Evolutionary conservation across 1,284 basidiomycete species (phyloP).

Genomic region (Lignosus rhinocerotis): DNA sequence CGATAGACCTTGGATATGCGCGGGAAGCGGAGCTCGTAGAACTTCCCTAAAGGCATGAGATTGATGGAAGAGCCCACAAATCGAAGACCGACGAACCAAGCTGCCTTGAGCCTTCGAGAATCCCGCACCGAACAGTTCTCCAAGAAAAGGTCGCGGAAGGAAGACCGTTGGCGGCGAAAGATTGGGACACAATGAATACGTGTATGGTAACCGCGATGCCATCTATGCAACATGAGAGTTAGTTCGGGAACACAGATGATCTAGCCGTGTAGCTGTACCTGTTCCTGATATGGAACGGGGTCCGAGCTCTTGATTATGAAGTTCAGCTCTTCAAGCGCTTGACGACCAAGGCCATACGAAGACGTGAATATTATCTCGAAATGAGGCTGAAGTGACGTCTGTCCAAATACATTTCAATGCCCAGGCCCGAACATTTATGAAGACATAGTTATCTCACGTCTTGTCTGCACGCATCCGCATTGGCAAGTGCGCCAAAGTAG

Average conservation of each 20-base stretch:
- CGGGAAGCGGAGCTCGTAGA: slow-evolving; percentile 84
- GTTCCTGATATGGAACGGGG: slow-evolving; percentile 33
- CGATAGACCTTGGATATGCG: slow-evolving; percentile 71
- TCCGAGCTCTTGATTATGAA: slow-evolving; percentile 58
- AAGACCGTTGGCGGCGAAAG: slow-evolving; percentile 59
- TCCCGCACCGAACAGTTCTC: slow-evolving; percentile 78
- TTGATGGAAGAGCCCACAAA: not conserved
- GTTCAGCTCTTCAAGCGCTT: slow-evolving; percentile 70
- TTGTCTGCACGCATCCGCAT: slow-evolving; percentile 36
- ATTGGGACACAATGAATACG: slow-evolving; percentile 47
- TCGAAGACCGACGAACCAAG: slow-evolving; percentile 43
- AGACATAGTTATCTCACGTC: slow-evolving; percentile 35
- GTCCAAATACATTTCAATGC: not conserved
- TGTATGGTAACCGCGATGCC: slow-evolving; percentile 45
- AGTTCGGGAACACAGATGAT: not conserved
- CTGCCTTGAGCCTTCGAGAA: slow-evolving; percentile 67
- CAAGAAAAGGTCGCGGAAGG: slow-evolving; percentile 63
- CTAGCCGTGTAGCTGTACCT: slow-evolving; percentile 2
- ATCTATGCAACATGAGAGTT: slow-evolving; percentile 8
- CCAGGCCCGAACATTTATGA: not conserved
- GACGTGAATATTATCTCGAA: slow-evolving; percentile 73
- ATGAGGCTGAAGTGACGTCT: slow-evolving; percentile 51
- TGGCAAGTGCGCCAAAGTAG: slow-evolving; percentile 65
- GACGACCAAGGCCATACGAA: slow-evolving; percentile 70
- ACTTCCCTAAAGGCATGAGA: slow-evolving; percentile 39